Conservation (phyloP, 2,329 filamentous ascomycete genomes). For the Emergomyces pasteurianus region DNA sequence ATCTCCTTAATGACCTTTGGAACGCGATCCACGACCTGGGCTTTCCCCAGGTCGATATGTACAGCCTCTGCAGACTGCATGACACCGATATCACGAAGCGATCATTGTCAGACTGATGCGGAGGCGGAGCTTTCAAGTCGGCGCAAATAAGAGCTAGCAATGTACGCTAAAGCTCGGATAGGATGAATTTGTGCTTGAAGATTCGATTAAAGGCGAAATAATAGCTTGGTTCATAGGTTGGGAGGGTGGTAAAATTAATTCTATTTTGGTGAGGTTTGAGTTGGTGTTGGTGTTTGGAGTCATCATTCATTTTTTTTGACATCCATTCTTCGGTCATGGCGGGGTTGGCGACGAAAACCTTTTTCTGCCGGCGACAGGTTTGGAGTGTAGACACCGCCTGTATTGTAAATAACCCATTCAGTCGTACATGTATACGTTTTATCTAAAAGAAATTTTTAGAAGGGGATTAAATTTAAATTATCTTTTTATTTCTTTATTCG, state of each 20-base stretch:
- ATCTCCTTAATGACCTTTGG: constrained; percentile 88
- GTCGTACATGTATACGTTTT: background rate
- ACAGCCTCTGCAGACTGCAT: constrained; percentile 32
- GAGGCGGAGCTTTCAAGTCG: background rate
- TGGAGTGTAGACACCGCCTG: no score
- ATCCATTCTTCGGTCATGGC: background rate
- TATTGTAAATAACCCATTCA: background rate
- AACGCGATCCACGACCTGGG: constrained; percentile 77
- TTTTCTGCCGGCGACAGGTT: background rate
- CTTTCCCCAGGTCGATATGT: constrained; percentile 50
- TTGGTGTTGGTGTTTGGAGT: background rate
- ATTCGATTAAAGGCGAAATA: background rate
- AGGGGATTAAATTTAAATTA: background rate
- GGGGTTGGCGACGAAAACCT: constrained; percentile 1
- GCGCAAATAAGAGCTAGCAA: background rate
- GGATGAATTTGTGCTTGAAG: background rate
- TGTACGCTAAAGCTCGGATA: background rate
- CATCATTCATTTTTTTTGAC: background rate
- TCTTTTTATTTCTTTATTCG: background rate
- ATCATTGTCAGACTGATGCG: constrained; percentile 20
- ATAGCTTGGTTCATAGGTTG: background rate
- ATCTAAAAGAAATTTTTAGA: background rate
- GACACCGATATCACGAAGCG: constrained; percentile 23
- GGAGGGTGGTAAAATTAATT: background rate
- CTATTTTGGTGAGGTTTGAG: background rate